phyloP scores from a whole-genome alignment of 2,329 filamentous ascomycete genomes.

The Aspergillus sp. region DNA sequence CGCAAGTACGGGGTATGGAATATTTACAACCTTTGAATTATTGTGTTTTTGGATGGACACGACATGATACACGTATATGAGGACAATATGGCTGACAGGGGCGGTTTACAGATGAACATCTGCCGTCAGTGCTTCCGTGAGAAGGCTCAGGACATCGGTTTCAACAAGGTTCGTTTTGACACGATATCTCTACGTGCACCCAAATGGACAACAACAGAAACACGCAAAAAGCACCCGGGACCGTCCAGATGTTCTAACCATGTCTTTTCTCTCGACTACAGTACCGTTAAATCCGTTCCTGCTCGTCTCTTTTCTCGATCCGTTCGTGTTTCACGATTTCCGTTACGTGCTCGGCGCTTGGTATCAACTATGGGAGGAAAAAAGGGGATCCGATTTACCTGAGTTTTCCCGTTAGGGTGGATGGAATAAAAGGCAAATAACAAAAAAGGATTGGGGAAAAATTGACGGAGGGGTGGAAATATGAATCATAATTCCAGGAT shows the following conservation, averaged over 20 bases:
- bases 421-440: conserved; percentile 10
- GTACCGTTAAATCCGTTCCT: conserved; percentile 30
- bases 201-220: not conserved
- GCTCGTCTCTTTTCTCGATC: conserved; percentile 13
- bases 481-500: conserved; percentile 12
- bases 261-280: conserved; percentile 7
- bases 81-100: conserved; percentile 8
- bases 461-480: conserved; percentile 4
- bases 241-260: not conserved
- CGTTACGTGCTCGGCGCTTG: conserved; percentile 26
- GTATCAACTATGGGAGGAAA: conserved; percentile 10
- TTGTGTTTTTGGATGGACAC: conserved; percentile 1
- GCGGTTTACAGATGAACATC: conserved; percentile 41
- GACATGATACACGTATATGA: conserved; percentile 1
- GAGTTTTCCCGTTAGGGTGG: conserved; percentile 2
- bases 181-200: not conserved
- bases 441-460: conserved; percentile 18
- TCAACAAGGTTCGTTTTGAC: conserved; percentile 54
- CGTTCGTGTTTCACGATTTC: conserved; percentile 25
- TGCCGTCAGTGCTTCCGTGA: conserved; percentile 65
- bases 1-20: conserved; percentile 79
- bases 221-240: not conserved
- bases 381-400: conserved; percentile 8
- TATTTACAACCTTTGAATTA: not conserved
- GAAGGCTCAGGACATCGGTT: conserved; percentile 62